Conservation (phyloP, 495 filamentous ascomycete genomes). For the Amphirosellinia nigrospora region DNA sequence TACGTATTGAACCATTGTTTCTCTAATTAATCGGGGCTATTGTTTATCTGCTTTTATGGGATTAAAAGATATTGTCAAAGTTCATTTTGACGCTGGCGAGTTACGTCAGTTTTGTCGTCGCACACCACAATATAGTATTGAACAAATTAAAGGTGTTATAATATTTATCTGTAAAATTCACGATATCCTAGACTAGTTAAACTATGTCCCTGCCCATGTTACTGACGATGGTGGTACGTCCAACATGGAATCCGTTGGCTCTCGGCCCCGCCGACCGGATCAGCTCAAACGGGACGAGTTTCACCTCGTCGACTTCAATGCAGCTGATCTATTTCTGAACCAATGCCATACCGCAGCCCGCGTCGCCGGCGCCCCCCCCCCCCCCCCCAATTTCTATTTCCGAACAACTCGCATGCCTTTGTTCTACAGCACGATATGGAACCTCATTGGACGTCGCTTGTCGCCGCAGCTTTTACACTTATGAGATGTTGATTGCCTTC, state of each 20-base stretch:
- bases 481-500: background rate
- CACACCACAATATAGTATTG: too few species aligned
- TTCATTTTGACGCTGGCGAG: too few species aligned
- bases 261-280: slow-evolving; percentile 2
- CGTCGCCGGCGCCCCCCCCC: background rate
- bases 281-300: slow-evolving; percentile 18
- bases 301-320: slow-evolving; percentile 19
- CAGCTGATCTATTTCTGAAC: slow-evolving; percentile 14
- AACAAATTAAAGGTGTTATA: background rate
- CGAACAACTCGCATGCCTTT: background rate
- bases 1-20: too few species aligned
- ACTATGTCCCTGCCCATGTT: background rate
- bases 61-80: too few species aligned
- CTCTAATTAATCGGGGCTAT: too few species aligned
- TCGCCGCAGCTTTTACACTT: slow-evolving; percentile 5
- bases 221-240: background rate
- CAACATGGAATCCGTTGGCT: background rate
- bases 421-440: too few species aligned
- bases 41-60: too few species aligned
- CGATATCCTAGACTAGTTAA: background rate
- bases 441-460: background rate
- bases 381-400: background rate
- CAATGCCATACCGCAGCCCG: background rate
- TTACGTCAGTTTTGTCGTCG: too few species aligned
- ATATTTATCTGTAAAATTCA: background rate